Conservation (phyloP, 1,284 basidiomycete genomes). For the Volvariella volvacea region DNA sequence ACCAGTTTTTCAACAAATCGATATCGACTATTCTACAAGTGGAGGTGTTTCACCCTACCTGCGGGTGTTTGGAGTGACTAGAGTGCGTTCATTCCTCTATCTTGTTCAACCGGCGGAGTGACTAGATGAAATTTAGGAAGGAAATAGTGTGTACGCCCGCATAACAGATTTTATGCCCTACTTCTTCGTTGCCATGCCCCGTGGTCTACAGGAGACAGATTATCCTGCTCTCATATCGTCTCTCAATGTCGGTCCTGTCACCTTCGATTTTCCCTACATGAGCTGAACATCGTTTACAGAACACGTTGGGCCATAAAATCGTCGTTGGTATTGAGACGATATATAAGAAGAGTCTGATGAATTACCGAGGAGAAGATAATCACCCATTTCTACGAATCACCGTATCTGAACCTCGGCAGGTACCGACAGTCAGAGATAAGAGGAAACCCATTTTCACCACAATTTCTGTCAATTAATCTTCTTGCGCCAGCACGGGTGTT, state of each 20-base stretch:
- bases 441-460: slow-evolving; percentile 18
- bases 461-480: slow-evolving; percentile 1
- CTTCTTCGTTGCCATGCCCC: slow-evolving; percentile 83
- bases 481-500: slow-evolving; percentile 61
- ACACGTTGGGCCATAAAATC: slow-evolving; percentile 14
- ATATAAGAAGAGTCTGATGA: slow-evolving; percentile 75
- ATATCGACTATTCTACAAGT: slow-evolving; percentile 65
- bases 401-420: slow-evolving; percentile 59
- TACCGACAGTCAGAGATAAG: slow-evolving; percentile 91
- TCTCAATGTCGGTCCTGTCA: slow-evolving; percentile 60
- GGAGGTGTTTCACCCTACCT: slow-evolving; percentile 42
- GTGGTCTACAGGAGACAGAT: slow-evolving; percentile 72
- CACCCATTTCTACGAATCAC: slow-evolving; percentile 82
- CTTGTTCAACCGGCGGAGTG: slow-evolving; percentile 7
- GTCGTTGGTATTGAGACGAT: slow-evolving; percentile 51
- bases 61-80: slow-evolving; percentile 85
- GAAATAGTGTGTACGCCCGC: slow-evolving; percentile 82
- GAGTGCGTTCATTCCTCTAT: slow-evolving; percentile 35
- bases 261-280: slow-evolving; percentile 7
- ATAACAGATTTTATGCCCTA: slow-evolving; percentile 84
- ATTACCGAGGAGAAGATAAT: slow-evolving; percentile 77
- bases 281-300: slow-evolving; percentile 12
- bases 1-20: slow-evolving; percentile 89
- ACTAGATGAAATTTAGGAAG: slow-evolving; percentile 38
- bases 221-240: slow-evolving; percentile 57